Evolutionary conservation across 176 grass and related monocot species (phyloP), one percentile per base, ranked within the genome.

Genomic region (Carex pumila): DNA sequence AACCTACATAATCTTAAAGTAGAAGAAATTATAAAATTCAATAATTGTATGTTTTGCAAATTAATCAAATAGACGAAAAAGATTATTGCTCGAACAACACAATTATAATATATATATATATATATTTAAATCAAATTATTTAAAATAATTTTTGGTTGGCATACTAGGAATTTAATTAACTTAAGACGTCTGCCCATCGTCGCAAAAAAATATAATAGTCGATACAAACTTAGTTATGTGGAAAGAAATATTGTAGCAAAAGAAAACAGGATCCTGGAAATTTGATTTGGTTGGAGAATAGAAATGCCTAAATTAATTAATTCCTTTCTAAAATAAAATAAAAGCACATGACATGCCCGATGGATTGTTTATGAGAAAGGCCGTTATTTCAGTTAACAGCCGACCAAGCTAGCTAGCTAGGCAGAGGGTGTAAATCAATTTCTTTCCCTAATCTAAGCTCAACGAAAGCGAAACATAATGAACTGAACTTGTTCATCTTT

Each of bases 381-480:
- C 4, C 58, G 71, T 85, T 85, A 57, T 29, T 82, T 81, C 85
- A 79, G 59, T 87, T 81, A 87, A 31, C 49, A 30, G 72, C 72
- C 49, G 72, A 76, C 72, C 45, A 55, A 76, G 53, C 30, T 74
- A 60, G 53, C 30, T 74, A 60, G 25, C 25, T 25, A 25, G 11
- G 49, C 47, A 55, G 12, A 55, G 49, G 22, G 47, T 69, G 54
- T 49, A 61, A 71, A 47, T 67, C 65, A 81, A 71, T 66, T 79
- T 25, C 25, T 25, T 25, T 58, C 65, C 85, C 47, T 19, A 57
- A 72, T 82, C 5, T 76, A 31, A 3, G 49, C 49, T 60, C 52
- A 81, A 60, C 18, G 67, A 85, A 61, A 85, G 69, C 10, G 31
- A 72, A 43, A 2, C 29, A 12, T 71, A 17, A 84, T 36, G 60